phyloP scores from a whole-genome alignment of 1,284 basidiomycete species.

The Apiotrichum gamsii region DNA sequence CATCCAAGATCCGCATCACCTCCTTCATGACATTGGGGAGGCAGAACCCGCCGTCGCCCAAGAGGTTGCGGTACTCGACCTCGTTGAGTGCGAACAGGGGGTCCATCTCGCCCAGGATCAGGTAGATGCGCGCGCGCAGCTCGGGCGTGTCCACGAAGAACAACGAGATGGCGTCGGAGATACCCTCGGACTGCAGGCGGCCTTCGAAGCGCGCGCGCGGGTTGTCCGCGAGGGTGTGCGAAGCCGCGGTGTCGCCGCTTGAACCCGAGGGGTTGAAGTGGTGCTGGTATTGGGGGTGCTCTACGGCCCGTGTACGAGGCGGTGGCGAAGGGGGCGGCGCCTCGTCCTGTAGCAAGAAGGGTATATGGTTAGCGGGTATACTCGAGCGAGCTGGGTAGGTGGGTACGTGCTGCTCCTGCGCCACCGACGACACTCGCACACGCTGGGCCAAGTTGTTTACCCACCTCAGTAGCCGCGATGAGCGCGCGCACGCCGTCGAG shows the following conservation, averaged over 20 bases:
- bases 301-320: too few relatives aligned
- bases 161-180: not conserved
- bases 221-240: not conserved
- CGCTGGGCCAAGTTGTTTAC: too few relatives aligned
- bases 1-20: too few relatives aligned
- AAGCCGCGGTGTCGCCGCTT: not conserved
- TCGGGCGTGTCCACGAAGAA: not conserved
- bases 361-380: too few relatives aligned
- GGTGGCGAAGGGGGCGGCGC: too few relatives aligned
- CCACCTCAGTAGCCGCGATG: too few relatives aligned
- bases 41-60: not conserved
- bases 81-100: conserved; percentile 1
- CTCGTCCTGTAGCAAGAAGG: too few relatives aligned
- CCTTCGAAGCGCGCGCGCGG: not conserved
- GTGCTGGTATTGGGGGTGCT: not conserved
- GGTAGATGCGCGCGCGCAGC: not conserved
- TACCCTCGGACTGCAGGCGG: not conserved
- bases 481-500: too few relatives aligned
- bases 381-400: too few relatives aligned
- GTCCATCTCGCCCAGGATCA: not conserved
- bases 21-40: too few relatives aligned
- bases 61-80: not conserved
- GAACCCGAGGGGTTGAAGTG: not conserved
- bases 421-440: too few relatives aligned
- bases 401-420: too few relatives aligned